Evolutionary conservation across 164 flowering plant genomes (phyloP), one percentile per base, ranked within the genome.

Genomic region (Umbilicus rupestris): DNA sequence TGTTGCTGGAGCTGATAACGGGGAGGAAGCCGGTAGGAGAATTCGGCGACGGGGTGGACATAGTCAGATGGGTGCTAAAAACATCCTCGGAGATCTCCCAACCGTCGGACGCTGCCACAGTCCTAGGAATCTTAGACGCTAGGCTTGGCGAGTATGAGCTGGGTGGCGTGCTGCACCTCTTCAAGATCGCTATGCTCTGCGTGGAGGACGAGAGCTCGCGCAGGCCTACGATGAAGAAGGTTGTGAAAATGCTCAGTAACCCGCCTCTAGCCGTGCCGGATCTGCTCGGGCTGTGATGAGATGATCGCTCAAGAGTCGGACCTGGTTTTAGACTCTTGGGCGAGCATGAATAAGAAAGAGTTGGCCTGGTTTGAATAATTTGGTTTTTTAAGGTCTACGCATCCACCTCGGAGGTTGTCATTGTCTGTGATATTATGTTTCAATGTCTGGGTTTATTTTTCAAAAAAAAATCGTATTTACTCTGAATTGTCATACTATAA

Each of bases 31-130:
- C 98, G 2, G 97, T 93, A 37, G 97, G 96, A 0, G 96, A 86
- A 52, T 93, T 90, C 55, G 98, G 92, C 0, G 96, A 93, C 6
- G 98, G 96, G 0, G 98, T 90, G 72, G 96, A 93, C 74, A 88
- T 93, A 15, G 98, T 90, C 49, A 72, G 84, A 70, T 92, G 98
- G 98, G 87, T 92, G 1, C 55, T 73, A 73, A 83, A 82, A 68
- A 89, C 84, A 8, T 72, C 71, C 10, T 76, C 85, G 17, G 97
- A 87, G 74, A 46, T 84, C 0, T 71, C 87, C 31, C 79, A 79
- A 65, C 83, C 83, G 24, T 75, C 90, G 0, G 84, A 83, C 69
- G 72, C 80, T 10, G 82, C 87, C 2, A 68, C 81, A 0, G 95
- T 87, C 39, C 50, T 83, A 63, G 83, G 85, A 7, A 78, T 92